Percentiles rank a stretch among this genome's conserved stretches.
These are phyloP conservation scores for Coriaria nepalensis DNA, from an alignment of 306 rosid genomes.

Conservation along the genomic window DNA sequence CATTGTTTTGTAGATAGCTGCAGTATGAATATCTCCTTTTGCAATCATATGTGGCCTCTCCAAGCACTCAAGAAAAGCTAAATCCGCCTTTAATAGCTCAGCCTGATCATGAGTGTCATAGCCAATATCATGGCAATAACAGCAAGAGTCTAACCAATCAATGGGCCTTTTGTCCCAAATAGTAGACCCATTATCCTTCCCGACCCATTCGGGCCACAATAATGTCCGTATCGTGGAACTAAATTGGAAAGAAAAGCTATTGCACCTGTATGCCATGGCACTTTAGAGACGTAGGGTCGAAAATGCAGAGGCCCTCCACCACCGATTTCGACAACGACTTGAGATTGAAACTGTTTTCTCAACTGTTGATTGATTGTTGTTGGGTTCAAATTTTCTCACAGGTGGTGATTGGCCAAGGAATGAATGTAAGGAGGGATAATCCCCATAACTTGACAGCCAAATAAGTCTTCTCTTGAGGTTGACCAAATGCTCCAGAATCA, in stretches of 20 bases:
- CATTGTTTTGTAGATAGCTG: conserved; percentile 63
- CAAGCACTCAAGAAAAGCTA: conserved; percentile 81
- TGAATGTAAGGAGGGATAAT: conserved; percentile 30
- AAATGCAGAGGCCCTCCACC: conserved; percentile 31
- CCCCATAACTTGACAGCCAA: conserved; percentile 30
- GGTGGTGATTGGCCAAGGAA: conserved; percentile 34
- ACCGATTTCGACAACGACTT: conserved; percentile 12
- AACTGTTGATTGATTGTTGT: conserved; percentile 53
- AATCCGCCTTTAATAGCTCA: conserved; percentile 62
- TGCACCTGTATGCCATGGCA: conserved; percentile 93
- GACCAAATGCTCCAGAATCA: conserved; percentile 19
- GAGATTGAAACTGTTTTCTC: conserved; percentile 39
- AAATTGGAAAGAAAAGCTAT: conserved; percentile 75
- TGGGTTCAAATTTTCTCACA: conserved; percentile 24
- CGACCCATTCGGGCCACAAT: conserved; percentile 99
- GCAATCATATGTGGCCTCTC: conserved; percentile 64
- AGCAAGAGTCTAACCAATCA: conserved; percentile 95
- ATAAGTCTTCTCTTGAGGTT: conserved; percentile 17
- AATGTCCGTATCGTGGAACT: conserved; percentile 84
- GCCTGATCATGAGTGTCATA: conserved; percentile 84
- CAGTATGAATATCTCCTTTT: conserved; percentile 58
- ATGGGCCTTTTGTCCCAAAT: conserved; percentile 88
- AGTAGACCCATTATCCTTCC: conserved; percentile 61
- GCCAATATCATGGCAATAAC: conserved; percentile 97
- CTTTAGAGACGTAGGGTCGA: conserved; percentile 78